A percentile compares a stretch with the other conserved stretches of the same genome.
Conservation (phyloP, 805 yeast species). For the Candida stauntonica region DNA sequence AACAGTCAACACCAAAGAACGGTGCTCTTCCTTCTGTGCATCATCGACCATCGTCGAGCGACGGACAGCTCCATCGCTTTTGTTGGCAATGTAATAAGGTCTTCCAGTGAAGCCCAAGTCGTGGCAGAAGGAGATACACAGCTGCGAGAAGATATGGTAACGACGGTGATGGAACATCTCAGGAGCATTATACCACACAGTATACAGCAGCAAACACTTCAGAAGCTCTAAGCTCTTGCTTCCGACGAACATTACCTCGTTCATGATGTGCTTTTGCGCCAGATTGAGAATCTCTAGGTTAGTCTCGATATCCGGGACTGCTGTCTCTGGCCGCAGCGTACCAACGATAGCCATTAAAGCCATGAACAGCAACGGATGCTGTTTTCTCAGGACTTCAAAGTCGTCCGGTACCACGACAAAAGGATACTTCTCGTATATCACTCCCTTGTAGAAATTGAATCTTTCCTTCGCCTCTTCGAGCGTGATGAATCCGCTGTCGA, state of each 20-base stretch:
- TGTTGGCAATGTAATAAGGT: constrained; percentile 39
- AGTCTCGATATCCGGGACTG: constrained; percentile 27
- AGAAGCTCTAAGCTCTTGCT: constrained; percentile 65
- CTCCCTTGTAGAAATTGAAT: constrained; percentile 43
- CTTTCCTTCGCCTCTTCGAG: constrained; percentile 55
- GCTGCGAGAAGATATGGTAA: constrained; percentile 60
- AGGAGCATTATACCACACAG: constrained; percentile 81
- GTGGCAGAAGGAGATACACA: constrained; percentile 64
- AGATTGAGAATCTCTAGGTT: constrained; percentile 48
- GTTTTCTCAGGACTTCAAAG: constrained; percentile 41
- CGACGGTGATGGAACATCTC: constrained; percentile 78
- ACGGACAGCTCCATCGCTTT: constrained; percentile 37
- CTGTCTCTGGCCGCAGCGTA: constrained; percentile 31
- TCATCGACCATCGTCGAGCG: constrained; percentile 37
- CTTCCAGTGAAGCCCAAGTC: constrained; percentile 71
- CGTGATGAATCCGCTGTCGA: constrained; percentile 54
- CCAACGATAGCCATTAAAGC: constrained; percentile 62
- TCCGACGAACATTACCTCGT: constrained; percentile 66
- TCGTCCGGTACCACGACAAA: constrained; percentile 49
- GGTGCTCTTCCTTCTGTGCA: constrained; percentile 40
- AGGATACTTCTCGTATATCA: constrained; percentile 48
- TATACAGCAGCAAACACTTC: constrained; percentile 54
- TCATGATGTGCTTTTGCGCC: constrained; percentile 45
- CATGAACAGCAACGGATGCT: constrained; percentile 59
- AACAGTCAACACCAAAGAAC: constrained; percentile 50